Base-by-base conservation (phyloP, 1,284 basidiomycete species). In the Ustilago trichophora region DNA sequence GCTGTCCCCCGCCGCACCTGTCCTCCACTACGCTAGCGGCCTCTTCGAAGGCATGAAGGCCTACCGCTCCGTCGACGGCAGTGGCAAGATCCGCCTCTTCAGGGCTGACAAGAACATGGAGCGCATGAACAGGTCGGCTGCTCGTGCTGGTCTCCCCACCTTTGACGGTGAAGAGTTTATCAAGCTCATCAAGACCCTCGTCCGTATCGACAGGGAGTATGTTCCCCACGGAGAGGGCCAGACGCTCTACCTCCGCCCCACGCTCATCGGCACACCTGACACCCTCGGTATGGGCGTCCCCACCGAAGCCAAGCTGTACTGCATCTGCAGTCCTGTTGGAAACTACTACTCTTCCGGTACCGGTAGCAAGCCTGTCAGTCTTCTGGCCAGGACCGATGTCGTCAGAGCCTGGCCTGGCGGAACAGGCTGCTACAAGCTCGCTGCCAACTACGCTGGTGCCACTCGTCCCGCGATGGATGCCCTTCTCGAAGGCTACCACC, bases 371-470 rank as follows among this genome's bases (percentile, higher is more conserved):
- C 71, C 71, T 11, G 67, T 73, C 38, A 52, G 52, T 11, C 41
- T 73, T 25, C 53, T 73, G 8, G 69, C 64, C 1, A 38, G 55
- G 22, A 63, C 71, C 29, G 65, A 73, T 27, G 70, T 65, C 11
- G 66, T 73, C 3, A 90, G 94, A 46, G 94, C 95, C 9, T 88
- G 89, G 29, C 92, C 91, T 12, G 92, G 93, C 77, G 93, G 93
- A 86, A 95, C 92, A 40, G 93, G 93, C 40, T 90, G 90, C 11
- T 95, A 85, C 86, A 98, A 98, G 83, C 85, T 97, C 35, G 92
- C 92, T 36, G 88, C 90, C 24, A 96, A 96, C 60, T 71, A 73
- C 38, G 69, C 72, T 3, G 67, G 67, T 43, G 69, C 71, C 11
- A 64, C 59, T 6, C 46, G 49, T 4, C 69, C 69, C 18, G 63